Evolutionary conservation across 2,329 filamentous ascomycete species (phyloP), one percentile per base, ranked within the genome.

Genomic region (Blastomyces gilchristii): DNA sequence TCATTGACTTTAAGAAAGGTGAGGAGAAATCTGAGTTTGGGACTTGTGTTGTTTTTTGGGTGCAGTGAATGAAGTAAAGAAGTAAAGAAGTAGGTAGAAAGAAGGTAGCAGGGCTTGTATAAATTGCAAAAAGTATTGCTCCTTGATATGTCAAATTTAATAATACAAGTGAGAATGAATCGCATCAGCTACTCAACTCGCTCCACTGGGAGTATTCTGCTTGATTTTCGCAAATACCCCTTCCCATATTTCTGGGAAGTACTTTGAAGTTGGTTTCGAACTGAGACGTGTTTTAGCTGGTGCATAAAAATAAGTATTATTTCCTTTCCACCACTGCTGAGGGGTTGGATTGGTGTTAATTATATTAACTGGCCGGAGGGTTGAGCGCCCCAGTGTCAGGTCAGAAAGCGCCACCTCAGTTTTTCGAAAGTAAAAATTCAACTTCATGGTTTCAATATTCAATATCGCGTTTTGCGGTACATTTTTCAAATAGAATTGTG

Each of bases 381-480:
- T 14, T 47, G 74, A 69, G 52, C 71, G 75, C 45, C 71, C 71
- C 2, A 74, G 70, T 25, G 71, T 69, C 0, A 80, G 69, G 62
- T 80, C 75, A 16, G 73, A 72, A n/a, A 81, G 50, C 22, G 72
- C 73, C 57, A 79, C 75, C n/a, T 74, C 71, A 0, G 77, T 75
- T 31, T 73, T 71, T 14, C 75, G 73, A 0, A 78, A 75, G 59
- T 79, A 75, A 1, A 76, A 75, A 6, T 76, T 79, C 63, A 76
- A 74, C 45, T 75, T 75, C 72, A 79, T 79, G 1, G 77, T 81
- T 47, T 75, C 77, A 60, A 81, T 70, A 53, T 75, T 76, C 25
- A 81, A 64, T 9, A 71, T 74, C 7, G 79, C 77, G 11, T 75
- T 77, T 7, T 73, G 71, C 0, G 79, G 79, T 3, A 81, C 69